Evolutionary conservation across 2,329 filamentous ascomycete species (phyloP), one percentile per base, ranked within the genome.

Genomic region (Parascedosporium putredinis): DNA sequence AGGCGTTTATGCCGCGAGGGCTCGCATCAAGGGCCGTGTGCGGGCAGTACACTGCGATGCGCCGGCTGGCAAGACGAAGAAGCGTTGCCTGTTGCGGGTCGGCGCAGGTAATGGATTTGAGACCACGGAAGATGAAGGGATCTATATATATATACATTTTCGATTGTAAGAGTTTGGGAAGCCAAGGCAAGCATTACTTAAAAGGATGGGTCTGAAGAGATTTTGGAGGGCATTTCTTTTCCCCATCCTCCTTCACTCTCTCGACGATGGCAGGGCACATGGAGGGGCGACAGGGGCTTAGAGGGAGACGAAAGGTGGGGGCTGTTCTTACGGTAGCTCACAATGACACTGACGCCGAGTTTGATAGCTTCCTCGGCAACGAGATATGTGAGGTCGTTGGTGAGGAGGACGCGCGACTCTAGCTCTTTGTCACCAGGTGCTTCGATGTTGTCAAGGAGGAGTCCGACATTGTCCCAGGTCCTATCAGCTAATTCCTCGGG

Each of bases 391-490:
- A 98, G 77, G 65, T 98, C 93, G 58, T 96, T 88, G 5, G 93
- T 90, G 45, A 81, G 68, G 48, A 81, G 65, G 16, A 79, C 75
- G 1, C 60, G 57, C 9, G 62, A 64, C 44, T 61, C 61, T 29
- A 54, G 55, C 46, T 59, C 58, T 43, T 52, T 54, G 10, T 55
- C 52, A 51, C 66, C 61, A 14, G 59, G 47, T 27, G 58, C 45
- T 49, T 61, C 55, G n/a, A 69, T 63, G 57, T 72, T 71, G 53
- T 67, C 67, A 49, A 75, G 59, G 46, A 95, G 75, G 48, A 96
- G 76, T 46, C 93, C 93, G n/a, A 94, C 95, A 62, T 98, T 98
- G 64, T 98, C 93, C 77, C 90, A 98, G 56, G 85, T 82, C 58
- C 83, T 84, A 62, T 97, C 93, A 8, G 93, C 93, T 38, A 96